A percentile compares a stretch with the other conserved stretches of the same genome.
These are phyloP conservation scores for Roridomyces roridus DNA, from an alignment of 768 basidiomycete genomes.

Conservation along the genomic window DNA sequence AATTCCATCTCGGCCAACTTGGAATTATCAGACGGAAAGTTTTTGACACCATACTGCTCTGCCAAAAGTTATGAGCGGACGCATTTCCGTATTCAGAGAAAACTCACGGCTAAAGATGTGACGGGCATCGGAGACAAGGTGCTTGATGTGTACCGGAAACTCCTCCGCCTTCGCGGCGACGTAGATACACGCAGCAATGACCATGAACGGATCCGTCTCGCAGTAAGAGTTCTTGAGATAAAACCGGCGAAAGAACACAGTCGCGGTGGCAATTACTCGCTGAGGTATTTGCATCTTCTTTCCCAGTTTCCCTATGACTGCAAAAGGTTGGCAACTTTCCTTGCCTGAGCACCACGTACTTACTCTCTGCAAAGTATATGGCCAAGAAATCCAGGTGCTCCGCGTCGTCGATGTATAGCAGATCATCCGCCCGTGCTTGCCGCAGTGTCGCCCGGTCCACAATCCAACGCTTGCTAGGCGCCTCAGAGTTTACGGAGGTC, in stretches of 20 bases:
- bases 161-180: slow-evolving; percentile 98
- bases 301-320: slow-evolving; percentile 87
- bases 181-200: slow-evolving; percentile 92
- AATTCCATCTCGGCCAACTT: slow-evolving; percentile 99
- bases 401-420: slow-evolving; percentile 78
- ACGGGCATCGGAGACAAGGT: slow-evolving; percentile 84
- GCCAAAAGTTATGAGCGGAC: slow-evolving; percentile 36
- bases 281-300: slow-evolving; percentile 85
- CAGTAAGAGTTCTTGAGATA: slow-evolving; percentile 95
- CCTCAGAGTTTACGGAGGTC: slow-evolving; percentile 23
- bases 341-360: slow-evolving; percentile 45
- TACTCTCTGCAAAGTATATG: slow-evolving; percentile 90
- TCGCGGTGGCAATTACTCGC: slow-evolving; percentile 92
- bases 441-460: slow-evolving; percentile 79
- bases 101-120: slow-evolving; percentile 73
- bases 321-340: no score
- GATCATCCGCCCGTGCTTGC: slow-evolving; percentile 78
- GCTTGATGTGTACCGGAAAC: slow-evolving; percentile 93
- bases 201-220: slow-evolving; percentile 94
- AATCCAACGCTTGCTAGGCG: slow-evolving; percentile 86
- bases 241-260: slow-evolving; percentile 95
- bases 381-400: slow-evolving; percentile 81
- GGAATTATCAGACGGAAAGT: slow-evolving; percentile 87
- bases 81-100: background rate
- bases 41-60: slow-evolving; percentile 73